Evolutionary conservation across 2,329 filamentous ascomycete genomes (phyloP), one percentile per base, ranked within the genome.

Genomic region (Claviceps monticola): DNA sequence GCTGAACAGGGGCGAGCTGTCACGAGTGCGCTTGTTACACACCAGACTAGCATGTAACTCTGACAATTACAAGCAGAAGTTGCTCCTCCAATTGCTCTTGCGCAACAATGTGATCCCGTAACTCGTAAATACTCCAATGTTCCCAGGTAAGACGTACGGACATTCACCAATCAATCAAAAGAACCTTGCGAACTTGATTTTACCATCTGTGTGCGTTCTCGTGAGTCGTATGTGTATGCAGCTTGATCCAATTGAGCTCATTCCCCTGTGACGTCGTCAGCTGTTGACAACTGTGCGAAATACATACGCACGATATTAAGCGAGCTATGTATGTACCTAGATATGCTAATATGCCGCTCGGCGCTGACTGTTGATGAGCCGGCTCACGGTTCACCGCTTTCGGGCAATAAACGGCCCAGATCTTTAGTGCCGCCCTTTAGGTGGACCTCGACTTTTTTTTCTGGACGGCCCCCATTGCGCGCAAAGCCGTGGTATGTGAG

Each of bases 51-150:
- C 52, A 59, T 53, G 54, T 55, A 55, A 5, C 48, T 51, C 59
- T 57, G 57, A 62, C 57, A 62, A 64, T 56, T 41, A 54, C 56
- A 57, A 44, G 51, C 60, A 60, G 58, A 56, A 53, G 56, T 58
- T 56, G 55, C 54, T 57, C 58, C 51, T 53, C 42, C 3, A 55
- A 13, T 17, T 8, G n/a, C 42, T 23, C 2, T 11, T 14, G 11
- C 9, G 29, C 29, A 11, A 4, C 9, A 11, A 34, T 11, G 9
- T 34, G 29, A 11, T 34, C 2, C 8, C 8, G 26, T 9, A 9
- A 29, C 26, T 29, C 8, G 29, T 34, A 9, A 11, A 34, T 34
- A 9, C 29, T 34, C n/a, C n/a, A 5, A 39, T n/a, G 38, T 11
- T 23, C 3, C 11, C 3, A 34, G 9, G 1, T 4, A 11, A 3